A percentile compares a stretch with the other conserved stretches of the same genome.
Conservation (phyloP, 345 rosid species). For the Toxicodendron radicans region DNA sequence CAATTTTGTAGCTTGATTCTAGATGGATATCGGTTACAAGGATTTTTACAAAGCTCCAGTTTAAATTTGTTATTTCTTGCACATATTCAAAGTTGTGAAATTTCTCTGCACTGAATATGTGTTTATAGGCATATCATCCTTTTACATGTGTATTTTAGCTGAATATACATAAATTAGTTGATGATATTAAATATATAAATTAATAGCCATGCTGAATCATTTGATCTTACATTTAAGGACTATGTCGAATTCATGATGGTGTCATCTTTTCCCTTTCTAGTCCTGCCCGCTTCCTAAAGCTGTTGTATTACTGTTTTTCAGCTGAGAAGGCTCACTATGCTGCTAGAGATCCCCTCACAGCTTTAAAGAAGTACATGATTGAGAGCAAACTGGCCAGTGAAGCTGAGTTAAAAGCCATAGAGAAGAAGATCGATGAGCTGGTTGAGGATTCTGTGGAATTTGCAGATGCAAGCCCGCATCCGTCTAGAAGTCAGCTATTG, state of each 20-base stretch:
- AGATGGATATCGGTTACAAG: no score
- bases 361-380: conserved; percentile 47
- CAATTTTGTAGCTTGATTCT: no score
- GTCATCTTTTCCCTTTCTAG: neutral
- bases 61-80: no score
- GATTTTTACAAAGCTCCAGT: neutral
- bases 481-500: conserved; percentile 52
- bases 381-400: conserved; percentile 50
- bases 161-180: no score
- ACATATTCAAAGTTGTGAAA: no score
- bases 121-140: no score
- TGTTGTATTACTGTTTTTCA: conserved; percentile 24
- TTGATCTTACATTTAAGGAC: neutral
- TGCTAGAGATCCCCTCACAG: conserved; percentile 53
- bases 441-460: conserved; percentile 60
- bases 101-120: no score
- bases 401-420: conserved; percentile 47
- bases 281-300: neutral
- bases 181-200: no score
- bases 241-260: neutral
- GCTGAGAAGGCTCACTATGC: conserved; percentile 58
- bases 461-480: conserved; percentile 53
- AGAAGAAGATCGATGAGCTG: conserved; percentile 54
- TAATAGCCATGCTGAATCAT: no score
- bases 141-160: no score